Percentiles rank a stretch among this genome's conserved stretches.
Evolutionary conservation across 352 stramenopile species (phyloP).

Genomic region (Achlya hypogyna): DNA sequence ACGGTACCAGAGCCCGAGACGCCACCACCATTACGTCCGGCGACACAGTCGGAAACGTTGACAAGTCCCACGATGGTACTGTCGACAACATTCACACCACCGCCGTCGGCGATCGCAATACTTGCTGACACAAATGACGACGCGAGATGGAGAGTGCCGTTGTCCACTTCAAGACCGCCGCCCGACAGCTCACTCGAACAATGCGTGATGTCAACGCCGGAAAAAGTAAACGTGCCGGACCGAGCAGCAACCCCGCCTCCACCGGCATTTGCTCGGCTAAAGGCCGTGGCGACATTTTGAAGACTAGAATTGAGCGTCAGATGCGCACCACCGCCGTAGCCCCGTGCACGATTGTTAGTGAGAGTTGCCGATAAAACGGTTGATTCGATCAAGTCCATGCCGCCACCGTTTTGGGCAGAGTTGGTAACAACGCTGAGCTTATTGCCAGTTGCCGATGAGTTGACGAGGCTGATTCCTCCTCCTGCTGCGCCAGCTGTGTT

Average conservation of each 20-base stretch:
- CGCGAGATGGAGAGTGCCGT: not conserved
- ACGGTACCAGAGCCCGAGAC: conserved; percentile 23
- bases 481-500: not conserved
- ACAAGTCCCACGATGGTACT: not conserved
- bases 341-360: conserved; percentile 9
- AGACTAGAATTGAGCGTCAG: conserved; percentile 4
- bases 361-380: not conserved
- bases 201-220: not conserved
- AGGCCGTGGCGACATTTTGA: not conserved
- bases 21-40: conserved; percentile 28
- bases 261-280: not conserved
- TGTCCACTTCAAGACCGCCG: not conserved
- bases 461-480: not conserved
- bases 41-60: not conserved
- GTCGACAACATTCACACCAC: conserved; percentile 13
- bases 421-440: not conserved
- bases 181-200: not conserved
- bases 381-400: not conserved
- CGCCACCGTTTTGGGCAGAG: not conserved
- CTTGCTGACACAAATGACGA: too few relatives aligned
- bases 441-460: not conserved
- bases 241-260: conserved; percentile 21
- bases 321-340: conserved; percentile 26
- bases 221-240: not conserved
- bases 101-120: conserved; percentile 14